Evolutionary conservation across 2,329 filamentous ascomycete species (phyloP).

Genomic region (Exophiala calicioides): DNA sequence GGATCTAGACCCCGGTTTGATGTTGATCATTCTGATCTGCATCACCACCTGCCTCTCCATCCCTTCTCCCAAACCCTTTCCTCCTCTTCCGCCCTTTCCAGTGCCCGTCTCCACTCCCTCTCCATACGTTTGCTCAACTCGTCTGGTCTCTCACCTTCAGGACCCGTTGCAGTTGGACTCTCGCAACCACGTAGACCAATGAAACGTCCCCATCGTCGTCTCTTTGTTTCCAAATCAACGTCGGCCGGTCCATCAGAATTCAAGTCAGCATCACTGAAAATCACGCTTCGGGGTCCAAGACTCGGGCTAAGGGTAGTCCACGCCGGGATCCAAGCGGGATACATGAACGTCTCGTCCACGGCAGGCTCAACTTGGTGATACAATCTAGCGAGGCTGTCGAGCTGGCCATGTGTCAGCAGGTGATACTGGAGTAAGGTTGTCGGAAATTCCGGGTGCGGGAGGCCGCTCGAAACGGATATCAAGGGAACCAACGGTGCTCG

Average conservation of each 20-base stretch:
- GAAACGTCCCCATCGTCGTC: slow-evolving; percentile 45
- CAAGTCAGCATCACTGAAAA: slow-evolving; percentile 10
- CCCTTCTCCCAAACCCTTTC: slow-evolving; percentile 29
- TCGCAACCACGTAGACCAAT: slow-evolving; percentile 45
- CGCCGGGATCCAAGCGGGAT: slow-evolving; percentile 35
- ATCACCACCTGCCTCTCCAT: slow-evolving; percentile 28
- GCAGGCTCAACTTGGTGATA: slow-evolving; percentile 47
- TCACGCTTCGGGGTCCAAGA: slow-evolving; percentile 6
- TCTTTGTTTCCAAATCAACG: slow-evolving; percentile 40
- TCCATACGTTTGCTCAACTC: slow-evolving; percentile 30
- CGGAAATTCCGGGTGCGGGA: slow-evolving; percentile 43
- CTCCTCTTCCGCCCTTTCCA: slow-evolving; percentile 33
- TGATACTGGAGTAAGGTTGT: slow-evolving; percentile 41
- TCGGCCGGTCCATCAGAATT: not conserved
- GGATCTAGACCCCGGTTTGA: too few relatives aligned
- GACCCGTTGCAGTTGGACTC: slow-evolving; percentile 28
- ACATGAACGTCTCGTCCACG: slow-evolving; percentile 34
- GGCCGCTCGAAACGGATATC: slow-evolving; percentile 40
- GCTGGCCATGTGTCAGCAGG: slow-evolving; percentile 42
- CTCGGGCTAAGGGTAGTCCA: slow-evolving; percentile 14
- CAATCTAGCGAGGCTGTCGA: slow-evolving; percentile 44
- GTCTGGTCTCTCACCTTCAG: slow-evolving; percentile 14
- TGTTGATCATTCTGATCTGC: too few relatives aligned
- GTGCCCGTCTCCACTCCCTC: slow-evolving; percentile 35
- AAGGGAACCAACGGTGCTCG: slow-evolving; percentile 38